These are phyloP conservation scores for Phytophthora crassamura DNA, from an alignment of 352 stramenopile species.

Conservation along the genomic window DNA sequence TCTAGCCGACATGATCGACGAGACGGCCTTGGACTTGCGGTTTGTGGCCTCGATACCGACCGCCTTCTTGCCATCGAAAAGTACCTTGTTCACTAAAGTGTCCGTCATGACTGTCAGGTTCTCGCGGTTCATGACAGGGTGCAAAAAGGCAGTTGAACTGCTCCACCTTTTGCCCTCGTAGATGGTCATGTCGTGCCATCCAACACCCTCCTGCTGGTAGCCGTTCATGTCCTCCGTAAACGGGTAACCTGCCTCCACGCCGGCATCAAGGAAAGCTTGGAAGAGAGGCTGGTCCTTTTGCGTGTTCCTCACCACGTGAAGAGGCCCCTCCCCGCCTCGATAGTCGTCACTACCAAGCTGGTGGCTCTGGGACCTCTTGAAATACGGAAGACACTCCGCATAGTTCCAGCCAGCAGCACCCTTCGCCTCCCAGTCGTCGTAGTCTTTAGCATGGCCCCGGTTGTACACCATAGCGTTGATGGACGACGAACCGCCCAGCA, in stretches of 20 bases:
- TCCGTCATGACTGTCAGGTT: conserved; percentile 82
- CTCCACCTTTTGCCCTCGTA: conserved; percentile 80
- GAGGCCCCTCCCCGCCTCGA: conserved; percentile 70
- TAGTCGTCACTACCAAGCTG: conserved; percentile 75
- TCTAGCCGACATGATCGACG: conserved; percentile 64
- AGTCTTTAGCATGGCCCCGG: conserved; percentile 83
- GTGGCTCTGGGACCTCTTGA: conserved; percentile 79
- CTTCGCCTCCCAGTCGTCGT: conserved; percentile 79
- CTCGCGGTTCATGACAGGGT: conserved; percentile 56
- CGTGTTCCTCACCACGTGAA: conserved; percentile 68
- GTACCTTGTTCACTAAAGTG: conserved; percentile 81
- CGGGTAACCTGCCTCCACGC: conserved; percentile 78
- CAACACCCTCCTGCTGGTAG: conserved; percentile 87
- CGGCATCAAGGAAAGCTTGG: conserved; percentile 85
- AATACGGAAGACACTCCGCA: conserved; percentile 85
- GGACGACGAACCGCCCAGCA: conserved; percentile 87
- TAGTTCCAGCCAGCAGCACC: conserved; percentile 84
- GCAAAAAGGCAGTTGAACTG: conserved; percentile 67
- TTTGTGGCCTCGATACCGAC: conserved; percentile 71
- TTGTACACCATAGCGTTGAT: conserved; percentile 92
- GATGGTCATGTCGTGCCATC: conserved; percentile 88
- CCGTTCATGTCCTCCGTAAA: conserved; percentile 88
- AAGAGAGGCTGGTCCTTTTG: conserved; percentile 82
- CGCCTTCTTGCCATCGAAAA: conserved; percentile 79
- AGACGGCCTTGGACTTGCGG: conserved; percentile 54